phyloP scores from a whole-genome alignment of 139 green algal genomes.

The Asterochloris sp. region DNA sequence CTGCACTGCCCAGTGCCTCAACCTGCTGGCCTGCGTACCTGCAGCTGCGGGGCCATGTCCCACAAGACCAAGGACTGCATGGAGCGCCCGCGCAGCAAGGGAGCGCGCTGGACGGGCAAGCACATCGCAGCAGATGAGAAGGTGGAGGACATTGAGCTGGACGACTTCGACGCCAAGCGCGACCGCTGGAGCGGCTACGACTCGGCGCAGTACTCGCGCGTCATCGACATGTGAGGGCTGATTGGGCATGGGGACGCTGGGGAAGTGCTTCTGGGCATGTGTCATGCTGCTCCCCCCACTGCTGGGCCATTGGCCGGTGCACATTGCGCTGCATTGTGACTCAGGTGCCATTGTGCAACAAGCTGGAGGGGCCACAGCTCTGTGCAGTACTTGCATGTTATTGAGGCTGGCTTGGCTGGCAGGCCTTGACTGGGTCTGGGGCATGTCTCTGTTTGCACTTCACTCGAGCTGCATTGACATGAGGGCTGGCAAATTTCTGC shows the following conservation, averaged over 20 bases:
- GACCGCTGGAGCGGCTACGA: slow-evolving; percentile 97
- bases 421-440: too few relatives aligned
- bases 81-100: slow-evolving; percentile 86
- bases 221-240: slow-evolving; percentile 43
- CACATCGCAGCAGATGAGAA: slow-evolving; percentile 96
- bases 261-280: neutral
- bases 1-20: neutral
- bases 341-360: too few relatives aligned
- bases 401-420: too few relatives aligned
- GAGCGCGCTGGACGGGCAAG: slow-evolving; percentile 86
- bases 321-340: too few relatives aligned
- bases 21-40: neutral
- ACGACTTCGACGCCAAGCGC: slow-evolving; percentile 87
- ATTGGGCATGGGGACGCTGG: neutral
- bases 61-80: slow-evolving; percentile 96
- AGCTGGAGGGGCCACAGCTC: too few relatives aligned
- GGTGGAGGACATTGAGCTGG: slow-evolving; percentile 79
- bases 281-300: too few relatives aligned
- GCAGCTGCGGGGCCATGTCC: slow-evolving; percentile 93
- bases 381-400: too few relatives aligned
- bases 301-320: too few relatives aligned
- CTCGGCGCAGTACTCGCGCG: slow-evolving; percentile 61
- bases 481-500: too few relatives aligned
- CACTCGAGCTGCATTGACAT: too few relatives aligned
- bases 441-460: too few relatives aligned